Base-by-base conservation (phyloP, 805 yeast genomes). In the Suhomyces kilbournensis region DNA sequence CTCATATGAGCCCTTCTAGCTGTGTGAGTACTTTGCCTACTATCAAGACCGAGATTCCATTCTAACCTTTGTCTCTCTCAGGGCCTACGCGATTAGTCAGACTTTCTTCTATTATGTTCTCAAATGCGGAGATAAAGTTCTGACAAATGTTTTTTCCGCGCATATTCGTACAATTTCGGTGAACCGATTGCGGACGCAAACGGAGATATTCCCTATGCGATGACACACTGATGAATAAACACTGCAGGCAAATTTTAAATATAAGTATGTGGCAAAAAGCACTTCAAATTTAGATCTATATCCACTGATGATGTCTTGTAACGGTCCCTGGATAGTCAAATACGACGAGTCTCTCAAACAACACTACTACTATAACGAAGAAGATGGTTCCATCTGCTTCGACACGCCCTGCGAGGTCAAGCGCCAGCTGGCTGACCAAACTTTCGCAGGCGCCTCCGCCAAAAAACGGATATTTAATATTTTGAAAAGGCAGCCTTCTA, bases 321-420 rank as follows among this genome's bases (percentile, higher is more conserved):
- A 19, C 15, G 20, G 15, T 10, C 23, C 46, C 7, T 46, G 48
- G 48, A 23, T 28, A 26, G 46, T 54, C 22, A 51, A 56, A 30
- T 58, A 54, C 50, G 61, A 58, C 50, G 22, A 39, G n/a, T 34
- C 56, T 15, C 42, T 58, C 20, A 49, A 52, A 28, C 58, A 58
- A 39, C 49, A 51, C 49, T 58, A 58, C 54, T 58, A 56, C 49
- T 44, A 46, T 22, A 54, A 58, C 49, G 52, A 51, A 23, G 30
- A 26, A 14, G 58, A 56, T 40, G 48, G 50, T 39, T 39, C 53
- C 15, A 45, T 54, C 17, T 39, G 54, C 17, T 58, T 56, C 43
- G 61, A 58, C 48, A 45, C 45, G 34, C 61, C 61, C 20, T 54
- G 58, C 15, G 61, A 58, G 23, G 59, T 58, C 17, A 46, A 46